These are phyloP conservation scores for Syzygium syzygioides DNA, from an alignment of 441 rosid genomes.

Conservation along the genomic window DNA sequence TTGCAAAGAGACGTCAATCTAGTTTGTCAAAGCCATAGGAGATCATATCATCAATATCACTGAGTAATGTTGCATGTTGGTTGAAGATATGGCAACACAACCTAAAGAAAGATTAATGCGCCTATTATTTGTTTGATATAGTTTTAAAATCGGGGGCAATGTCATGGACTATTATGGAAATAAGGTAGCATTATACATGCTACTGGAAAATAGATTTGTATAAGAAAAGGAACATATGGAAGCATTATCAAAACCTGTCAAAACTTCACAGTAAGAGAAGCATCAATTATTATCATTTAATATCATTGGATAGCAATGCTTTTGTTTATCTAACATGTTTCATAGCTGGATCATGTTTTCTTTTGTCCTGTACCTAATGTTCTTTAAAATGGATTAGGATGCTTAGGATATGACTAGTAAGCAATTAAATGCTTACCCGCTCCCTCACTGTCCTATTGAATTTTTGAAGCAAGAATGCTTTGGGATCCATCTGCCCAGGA, in stretches of 20 bases:
- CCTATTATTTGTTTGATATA: neutral
- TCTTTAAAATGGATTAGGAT: neutral
- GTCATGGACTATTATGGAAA: neutral
- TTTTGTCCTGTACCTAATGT: neutral
- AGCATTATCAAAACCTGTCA: neutral
- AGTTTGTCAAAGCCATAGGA: neutral
- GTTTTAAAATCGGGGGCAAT: neutral
- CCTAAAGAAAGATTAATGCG: neutral
- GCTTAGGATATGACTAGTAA: neutral
- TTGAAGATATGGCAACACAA: neutral
- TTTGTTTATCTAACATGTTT: neutral
- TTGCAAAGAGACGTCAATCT: conserved; percentile 64
- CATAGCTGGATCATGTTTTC: neutral
- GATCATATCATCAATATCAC: neutral
- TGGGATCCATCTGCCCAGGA: conserved; percentile 98
- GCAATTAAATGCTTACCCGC: conserved; percentile 37
- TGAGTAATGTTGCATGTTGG: neutral
- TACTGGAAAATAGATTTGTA: neutral
- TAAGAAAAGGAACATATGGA: neutral
- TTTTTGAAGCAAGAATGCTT: conserved; percentile 84
- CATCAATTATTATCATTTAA: neutral
- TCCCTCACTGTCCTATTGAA: conserved; percentile 54
- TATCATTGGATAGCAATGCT: neutral
- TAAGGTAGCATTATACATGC: neutral
- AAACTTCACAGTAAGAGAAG: neutral